Conservation (phyloP, 2,329 filamentous ascomycete species). For the Hortaea werneckii region DNA sequence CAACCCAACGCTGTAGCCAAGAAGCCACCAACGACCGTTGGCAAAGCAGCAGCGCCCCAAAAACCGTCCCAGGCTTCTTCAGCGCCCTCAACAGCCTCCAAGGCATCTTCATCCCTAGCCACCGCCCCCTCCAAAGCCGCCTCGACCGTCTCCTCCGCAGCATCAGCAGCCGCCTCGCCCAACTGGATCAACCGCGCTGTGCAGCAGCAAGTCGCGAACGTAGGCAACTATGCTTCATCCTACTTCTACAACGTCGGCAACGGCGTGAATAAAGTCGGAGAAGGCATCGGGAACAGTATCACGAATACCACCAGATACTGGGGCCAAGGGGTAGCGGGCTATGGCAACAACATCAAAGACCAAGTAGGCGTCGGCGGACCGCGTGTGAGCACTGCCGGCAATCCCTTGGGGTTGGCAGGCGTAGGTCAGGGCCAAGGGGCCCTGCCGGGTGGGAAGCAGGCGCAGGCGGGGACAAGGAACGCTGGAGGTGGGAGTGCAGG, state of each 20-base stretch:
- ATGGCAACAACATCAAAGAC: slow-evolving; percentile 42
- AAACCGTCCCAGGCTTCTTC: slow-evolving; percentile 1
- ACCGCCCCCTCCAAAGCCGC: not conserved
- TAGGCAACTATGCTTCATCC: slow-evolving; percentile 35
- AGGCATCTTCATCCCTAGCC: not conserved
- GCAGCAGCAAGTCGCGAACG: slow-evolving; percentile 32
- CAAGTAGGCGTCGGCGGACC: slow-evolving; percentile 34
- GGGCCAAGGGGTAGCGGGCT: slow-evolving; percentile 39
- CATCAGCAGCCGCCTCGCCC: slow-evolving; percentile 6
- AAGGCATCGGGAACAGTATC: slow-evolving; percentile 34
- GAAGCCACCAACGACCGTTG: slow-evolving; percentile 3
- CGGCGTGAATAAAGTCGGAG: slow-evolving; percentile 37
- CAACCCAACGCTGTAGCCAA: slow-evolving; percentile 1
- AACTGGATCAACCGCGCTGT: slow-evolving; percentile 39
- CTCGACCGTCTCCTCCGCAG: not conserved
- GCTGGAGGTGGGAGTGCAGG: slow-evolving; percentile 20
- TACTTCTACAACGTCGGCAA: slow-evolving; percentile 35
- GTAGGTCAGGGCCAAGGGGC: slow-evolving; percentile 22
- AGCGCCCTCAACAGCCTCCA: too few species aligned
- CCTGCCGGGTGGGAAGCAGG: slow-evolving; percentile 4
- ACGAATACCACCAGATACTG: slow-evolving; percentile 35
- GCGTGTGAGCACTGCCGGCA: slow-evolving; percentile 34
- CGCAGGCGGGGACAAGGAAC: slow-evolving; percentile 7
- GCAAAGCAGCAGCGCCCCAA: slow-evolving; percentile 7
- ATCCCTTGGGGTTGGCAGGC: slow-evolving; percentile 36